phyloP scores from a whole-genome alignment of 2,329 filamentous ascomycete genomes.

The Cladobotryum mycophilum region DNA sequence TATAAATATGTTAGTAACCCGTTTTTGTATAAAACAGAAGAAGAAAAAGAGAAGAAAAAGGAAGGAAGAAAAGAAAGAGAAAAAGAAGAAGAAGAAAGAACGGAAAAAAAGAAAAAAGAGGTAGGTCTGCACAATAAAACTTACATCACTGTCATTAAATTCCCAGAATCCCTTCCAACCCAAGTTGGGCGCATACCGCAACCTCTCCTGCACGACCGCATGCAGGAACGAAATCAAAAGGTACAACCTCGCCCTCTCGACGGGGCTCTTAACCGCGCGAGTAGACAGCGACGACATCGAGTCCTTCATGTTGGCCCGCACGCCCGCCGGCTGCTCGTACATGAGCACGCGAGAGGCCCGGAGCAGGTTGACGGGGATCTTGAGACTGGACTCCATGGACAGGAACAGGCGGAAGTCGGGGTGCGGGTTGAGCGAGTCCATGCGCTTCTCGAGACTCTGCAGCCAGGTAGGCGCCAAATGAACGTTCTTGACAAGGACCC shows the following conservation, averaged over 20 bases:
- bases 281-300: constrained; percentile 78
- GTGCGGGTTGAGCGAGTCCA: constrained; percentile 92
- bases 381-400: constrained; percentile 94
- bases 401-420: constrained; percentile 90
- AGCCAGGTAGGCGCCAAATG: constrained; percentile 94
- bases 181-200: constrained; percentile 87
- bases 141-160: constrained; percentile 97
- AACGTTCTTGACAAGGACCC: constrained; percentile 99
- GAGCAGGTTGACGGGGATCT: constrained; percentile 93
- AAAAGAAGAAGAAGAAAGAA: not conserved
- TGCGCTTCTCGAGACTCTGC: constrained; percentile 92
- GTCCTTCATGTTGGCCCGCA: constrained; percentile 97
- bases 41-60: not conserved
- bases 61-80: not conserved
- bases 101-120: not conserved
- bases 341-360: constrained; percentile 90
- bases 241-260: constrained; percentile 86
- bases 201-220: constrained; percentile 87
- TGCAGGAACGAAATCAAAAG: constrained; percentile 90
- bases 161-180: constrained; percentile 99
- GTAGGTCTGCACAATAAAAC: constrained; percentile 29
- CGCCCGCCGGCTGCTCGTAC: constrained; percentile 96
- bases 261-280: constrained; percentile 71
- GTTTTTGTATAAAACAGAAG: too few relatives aligned
- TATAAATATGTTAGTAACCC: constrained; percentile 28